Percentiles rank a stretch among this genome's conserved stretches.
These are phyloP conservation scores for Phytophthora sp. DNA, from an alignment of 352 stramenopile species.

Conservation along the genomic window DNA sequence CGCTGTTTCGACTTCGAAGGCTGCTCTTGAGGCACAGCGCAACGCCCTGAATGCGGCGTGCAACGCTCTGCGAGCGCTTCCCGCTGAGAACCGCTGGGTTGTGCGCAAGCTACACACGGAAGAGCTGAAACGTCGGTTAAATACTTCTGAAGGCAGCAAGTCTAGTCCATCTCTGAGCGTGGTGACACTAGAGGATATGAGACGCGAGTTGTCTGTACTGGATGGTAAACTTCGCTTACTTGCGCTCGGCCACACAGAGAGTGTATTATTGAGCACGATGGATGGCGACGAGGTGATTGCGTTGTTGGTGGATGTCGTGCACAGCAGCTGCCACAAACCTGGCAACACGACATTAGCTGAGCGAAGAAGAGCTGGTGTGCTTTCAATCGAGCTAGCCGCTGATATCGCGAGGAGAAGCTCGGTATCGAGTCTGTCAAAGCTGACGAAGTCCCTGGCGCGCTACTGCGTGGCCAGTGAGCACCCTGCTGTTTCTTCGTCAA, in stretches of 20 bases:
- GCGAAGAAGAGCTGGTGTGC: slow-evolving; percentile 48
- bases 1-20: slow-evolving; percentile 39
- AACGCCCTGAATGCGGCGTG: slow-evolving; percentile 62
- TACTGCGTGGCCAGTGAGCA: slow-evolving; percentile 68
- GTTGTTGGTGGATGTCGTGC: slow-evolving; percentile 55
- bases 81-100: slow-evolving; percentile 62
- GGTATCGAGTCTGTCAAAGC: slow-evolving; percentile 26
- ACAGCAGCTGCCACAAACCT: slow-evolving; percentile 27
- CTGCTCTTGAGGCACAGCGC: slow-evolving; percentile 60
- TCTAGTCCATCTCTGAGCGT: slow-evolving; percentile 47
- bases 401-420: slow-evolving; percentile 42
- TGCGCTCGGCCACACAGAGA: slow-evolving; percentile 56
- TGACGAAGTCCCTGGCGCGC: slow-evolving; percentile 72
- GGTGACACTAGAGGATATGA: slow-evolving; percentile 67
- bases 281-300: slow-evolving; percentile 59
- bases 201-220: slow-evolving; percentile 58
- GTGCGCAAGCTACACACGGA: slow-evolving; percentile 76
- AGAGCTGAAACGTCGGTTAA: slow-evolving; percentile 37
- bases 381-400: slow-evolving; percentile 57
- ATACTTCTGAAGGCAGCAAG: slow-evolving; percentile 9
- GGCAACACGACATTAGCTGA: slow-evolving; percentile 41
- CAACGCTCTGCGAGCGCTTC: slow-evolving; percentile 48
- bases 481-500: slow-evolving; percentile 16
- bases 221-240: slow-evolving; percentile 71
- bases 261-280: slow-evolving; percentile 64